Percentiles rank a stretch among this genome's conserved stretches.
Conservation (phyloP, 1,139 yeast genomes). For the Hyphopichia fennica region DNA sequence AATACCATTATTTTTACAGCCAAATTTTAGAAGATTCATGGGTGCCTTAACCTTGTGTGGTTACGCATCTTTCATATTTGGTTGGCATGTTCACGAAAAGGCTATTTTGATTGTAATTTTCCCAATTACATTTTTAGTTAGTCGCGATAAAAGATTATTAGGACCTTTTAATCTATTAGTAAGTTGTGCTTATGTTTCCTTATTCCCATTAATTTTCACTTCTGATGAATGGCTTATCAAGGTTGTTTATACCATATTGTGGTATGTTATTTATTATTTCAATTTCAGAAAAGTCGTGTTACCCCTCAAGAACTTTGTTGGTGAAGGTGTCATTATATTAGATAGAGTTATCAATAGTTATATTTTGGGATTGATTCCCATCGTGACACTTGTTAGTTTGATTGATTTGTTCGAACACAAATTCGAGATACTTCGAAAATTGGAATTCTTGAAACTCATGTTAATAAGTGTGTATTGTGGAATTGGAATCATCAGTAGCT, state of each 20-base stretch:
- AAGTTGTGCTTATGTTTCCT: slow-evolving; percentile 81
- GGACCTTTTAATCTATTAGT: slow-evolving; percentile 67
- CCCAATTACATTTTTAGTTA: slow-evolving; percentile 79
- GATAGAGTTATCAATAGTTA: slow-evolving; percentile 73
- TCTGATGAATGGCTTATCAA: slow-evolving; percentile 79
- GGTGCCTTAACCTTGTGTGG: slow-evolving; percentile 90
- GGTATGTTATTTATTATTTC: slow-evolving; percentile 78
- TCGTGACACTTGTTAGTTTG: slow-evolving; percentile 55
- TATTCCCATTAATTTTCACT: slow-evolving; percentile 85
- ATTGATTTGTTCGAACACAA: slow-evolving; percentile 58
- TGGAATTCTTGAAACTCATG: slow-evolving; percentile 80
- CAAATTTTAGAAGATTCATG: slow-evolving; percentile 73
- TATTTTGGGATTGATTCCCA: slow-evolving; percentile 64
- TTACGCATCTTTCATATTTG: slow-evolving; percentile 85
- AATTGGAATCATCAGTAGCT: slow-evolving; percentile 79
- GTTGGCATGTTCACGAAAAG: slow-evolving; percentile 99
- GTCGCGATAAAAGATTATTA: slow-evolving; percentile 69
- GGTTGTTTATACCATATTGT: slow-evolving; percentile 73
- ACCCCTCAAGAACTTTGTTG: slow-evolving; percentile 52
- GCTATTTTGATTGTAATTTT: slow-evolving; percentile 87
- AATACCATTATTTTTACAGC: slow-evolving; percentile 72
- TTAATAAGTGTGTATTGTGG: slow-evolving; percentile 83
- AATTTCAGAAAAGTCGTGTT: slow-evolving; percentile 67
- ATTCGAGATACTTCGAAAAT: slow-evolving; percentile 47
- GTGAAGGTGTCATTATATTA: slow-evolving; percentile 48